These are phyloP conservation scores for Penicillium janthinellum DNA, from an alignment of 2,329 filamentous ascomycete species.

Conservation along the genomic window DNA sequence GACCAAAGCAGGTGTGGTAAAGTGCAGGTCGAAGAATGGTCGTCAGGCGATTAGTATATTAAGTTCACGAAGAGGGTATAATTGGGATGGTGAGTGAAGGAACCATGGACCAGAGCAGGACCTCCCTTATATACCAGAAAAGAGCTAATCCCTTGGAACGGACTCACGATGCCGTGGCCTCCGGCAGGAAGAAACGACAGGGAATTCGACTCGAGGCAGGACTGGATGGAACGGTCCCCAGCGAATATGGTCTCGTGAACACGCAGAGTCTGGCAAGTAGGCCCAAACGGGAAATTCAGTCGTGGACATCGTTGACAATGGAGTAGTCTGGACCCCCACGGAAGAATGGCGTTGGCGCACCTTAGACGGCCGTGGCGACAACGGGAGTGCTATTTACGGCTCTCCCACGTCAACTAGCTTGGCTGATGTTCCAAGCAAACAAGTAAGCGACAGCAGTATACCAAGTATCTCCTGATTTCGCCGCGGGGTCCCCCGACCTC, in stretches of 20 bases:
- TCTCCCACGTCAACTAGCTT: not conserved
- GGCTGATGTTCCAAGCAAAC: not conserved
- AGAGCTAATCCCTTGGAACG: not conserved
- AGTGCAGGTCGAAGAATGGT: not conserved
- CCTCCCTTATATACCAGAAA: conserved; percentile 10
- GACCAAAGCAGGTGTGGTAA: not conserved
- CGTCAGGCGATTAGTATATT: conserved; percentile 9
- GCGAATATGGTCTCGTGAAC: conserved; percentile 18
- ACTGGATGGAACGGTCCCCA: not conserved
- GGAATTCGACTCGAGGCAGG: not conserved
- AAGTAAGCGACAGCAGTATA: not conserved
- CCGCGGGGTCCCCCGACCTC: too few species aligned
- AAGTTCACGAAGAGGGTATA: not conserved
- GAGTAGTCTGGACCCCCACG: conserved; percentile 5
- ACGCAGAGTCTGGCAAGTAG: conserved; percentile 10
- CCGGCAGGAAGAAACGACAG: not conserved
- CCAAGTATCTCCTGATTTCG: not conserved
- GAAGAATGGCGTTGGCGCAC: conserved; percentile 5
- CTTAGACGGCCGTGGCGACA: conserved; percentile 3
- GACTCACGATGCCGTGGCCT: not conserved
- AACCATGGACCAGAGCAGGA: conserved; percentile 5
- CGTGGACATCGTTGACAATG: not conserved
- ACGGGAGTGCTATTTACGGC: conserved; percentile 3
- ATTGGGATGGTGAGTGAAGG: not conserved
- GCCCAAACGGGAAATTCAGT: conserved; percentile 8